Percentiles rank a stretch among this genome's conserved stretches.
Evolutionary conservation across 2,329 filamentous ascomycete genomes (phyloP).

Genomic region (Dendrostoma leiphaemia): DNA sequence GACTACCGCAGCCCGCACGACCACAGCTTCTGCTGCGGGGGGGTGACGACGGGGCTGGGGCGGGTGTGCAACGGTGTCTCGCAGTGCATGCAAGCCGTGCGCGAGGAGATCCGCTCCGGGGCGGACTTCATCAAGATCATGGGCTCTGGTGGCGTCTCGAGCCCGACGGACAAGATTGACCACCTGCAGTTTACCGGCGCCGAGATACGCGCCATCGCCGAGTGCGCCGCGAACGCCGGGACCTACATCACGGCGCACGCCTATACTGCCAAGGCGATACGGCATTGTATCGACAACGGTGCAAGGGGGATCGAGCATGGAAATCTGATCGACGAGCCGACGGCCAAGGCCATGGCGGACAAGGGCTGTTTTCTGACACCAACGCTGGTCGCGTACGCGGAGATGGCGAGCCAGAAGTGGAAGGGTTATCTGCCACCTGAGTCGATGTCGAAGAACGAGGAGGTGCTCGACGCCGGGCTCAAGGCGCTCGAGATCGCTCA

Average conservation of each 20-base stretch:
- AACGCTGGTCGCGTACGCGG: conserved; percentile 48
- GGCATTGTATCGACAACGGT: conserved; percentile 49
- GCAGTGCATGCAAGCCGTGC: conserved; percentile 45
- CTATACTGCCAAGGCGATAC: conserved; percentile 49
- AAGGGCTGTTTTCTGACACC: conserved; percentile 48
- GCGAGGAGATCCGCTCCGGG: conserved; percentile 49
- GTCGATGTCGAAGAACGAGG: conserved; percentile 43
- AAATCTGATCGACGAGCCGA: conserved; percentile 35
- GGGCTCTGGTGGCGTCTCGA: conserved; percentile 50
- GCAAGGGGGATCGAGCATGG: conserved; percentile 47
- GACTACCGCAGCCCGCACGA: conserved; percentile 43
- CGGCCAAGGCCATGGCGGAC: conserved; percentile 45
- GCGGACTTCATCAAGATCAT: conserved; percentile 59
- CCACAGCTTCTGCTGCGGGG: conserved; percentile 43
- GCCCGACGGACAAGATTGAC: conserved; percentile 48
- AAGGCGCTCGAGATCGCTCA: conserved; percentile 42
- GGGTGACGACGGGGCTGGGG: conserved; percentile 36
- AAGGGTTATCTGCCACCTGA: conserved; percentile 38
- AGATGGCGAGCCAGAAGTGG: conserved; percentile 41
- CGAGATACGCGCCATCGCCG: conserved; percentile 50
- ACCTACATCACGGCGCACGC: conserved; percentile 54
- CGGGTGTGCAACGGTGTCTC: conserved; percentile 46
- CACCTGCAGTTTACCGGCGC: conserved; percentile 51
- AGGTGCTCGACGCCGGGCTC: conserved; percentile 45
- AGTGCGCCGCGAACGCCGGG: conserved; percentile 41